Conservation (phyloP, 164 flowering plant genomes). For the Echeveria elegans region DNA sequence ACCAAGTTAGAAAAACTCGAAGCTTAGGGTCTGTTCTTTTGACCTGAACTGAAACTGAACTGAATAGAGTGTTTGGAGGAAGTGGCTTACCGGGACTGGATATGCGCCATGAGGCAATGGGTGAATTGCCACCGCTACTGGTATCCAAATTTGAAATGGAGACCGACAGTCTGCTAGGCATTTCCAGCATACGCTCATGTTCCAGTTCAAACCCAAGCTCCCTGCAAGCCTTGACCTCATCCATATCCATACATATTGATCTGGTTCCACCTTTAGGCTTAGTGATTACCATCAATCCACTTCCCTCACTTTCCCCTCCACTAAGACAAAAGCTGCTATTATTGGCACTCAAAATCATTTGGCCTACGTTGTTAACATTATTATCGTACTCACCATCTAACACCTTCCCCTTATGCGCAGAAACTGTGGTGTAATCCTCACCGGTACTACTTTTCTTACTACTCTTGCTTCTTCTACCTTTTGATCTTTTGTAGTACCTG, state of each 20-base stretch:
- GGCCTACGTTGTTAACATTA: neutral
- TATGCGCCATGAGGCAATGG: constrained; percentile 56
- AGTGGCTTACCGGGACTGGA: constrained; percentile 48
- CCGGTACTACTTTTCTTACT: neutral
- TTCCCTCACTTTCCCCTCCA: constrained; percentile 11
- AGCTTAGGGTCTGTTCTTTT: neutral
- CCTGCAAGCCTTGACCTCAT: constrained; percentile 61
- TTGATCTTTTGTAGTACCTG: neutral
- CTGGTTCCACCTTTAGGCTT: constrained; percentile 51
- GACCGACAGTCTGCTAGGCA: constrained; percentile 25
- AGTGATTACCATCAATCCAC: constrained; percentile 35
- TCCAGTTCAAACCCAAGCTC: constrained; percentile 68
- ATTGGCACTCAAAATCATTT: neutral
- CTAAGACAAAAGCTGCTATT: neutral
- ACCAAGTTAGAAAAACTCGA: neutral
- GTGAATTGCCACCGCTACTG: constrained; percentile 54
- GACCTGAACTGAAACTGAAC: too few relatives aligned
- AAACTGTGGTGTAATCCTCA: neutral
- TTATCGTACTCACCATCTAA: neutral
- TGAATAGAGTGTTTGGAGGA: neutral
- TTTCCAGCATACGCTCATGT: constrained; percentile 35
- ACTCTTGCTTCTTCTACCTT: constrained; percentile 5
- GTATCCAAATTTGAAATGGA: constrained; percentile 33
- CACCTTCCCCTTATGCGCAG: neutral
- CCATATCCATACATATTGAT: constrained; percentile 50